Conservation (phyloP, 352 stramenopile genomes). For the Phytophthora macrochlamydospora region DNA sequence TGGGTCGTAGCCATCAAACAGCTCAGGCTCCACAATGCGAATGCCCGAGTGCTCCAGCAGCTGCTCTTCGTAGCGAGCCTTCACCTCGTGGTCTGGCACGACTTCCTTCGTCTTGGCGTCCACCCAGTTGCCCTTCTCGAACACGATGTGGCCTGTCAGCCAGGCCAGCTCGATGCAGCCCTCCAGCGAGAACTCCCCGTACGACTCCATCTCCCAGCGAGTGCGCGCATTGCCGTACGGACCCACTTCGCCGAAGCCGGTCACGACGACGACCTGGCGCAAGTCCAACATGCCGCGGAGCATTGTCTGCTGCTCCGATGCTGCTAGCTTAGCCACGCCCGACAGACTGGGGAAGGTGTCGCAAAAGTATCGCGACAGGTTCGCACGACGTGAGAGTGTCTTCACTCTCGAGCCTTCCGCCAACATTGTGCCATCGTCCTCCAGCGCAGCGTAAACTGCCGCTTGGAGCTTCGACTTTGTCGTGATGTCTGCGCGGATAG, state of each 20-base stretch:
- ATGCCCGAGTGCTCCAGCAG: constrained; percentile 83
- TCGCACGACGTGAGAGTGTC: constrained; percentile 53
- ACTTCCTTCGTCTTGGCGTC: constrained; percentile 84
- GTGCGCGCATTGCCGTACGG: constrained; percentile 89
- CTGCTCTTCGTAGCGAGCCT: constrained; percentile 81
- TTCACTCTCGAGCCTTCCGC: constrained; percentile 17
- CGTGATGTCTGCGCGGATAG: constrained; percentile 60
- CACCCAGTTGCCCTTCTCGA: constrained; percentile 85
- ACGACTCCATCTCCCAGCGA: constrained; percentile 92
- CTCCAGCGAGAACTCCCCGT: constrained; percentile 89
- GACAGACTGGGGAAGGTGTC: constrained; percentile 69
- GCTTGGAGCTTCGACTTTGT: constrained; percentile 63
- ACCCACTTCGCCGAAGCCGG: constrained; percentile 86
- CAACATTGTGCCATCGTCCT: constrained; percentile 46
- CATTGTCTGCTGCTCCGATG: constrained; percentile 42
- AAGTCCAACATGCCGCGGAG: constrained; percentile 83
- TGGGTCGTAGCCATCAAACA: constrained; percentile 91
- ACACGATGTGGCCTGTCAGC: constrained; percentile 83
- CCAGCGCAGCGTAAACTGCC: constrained; percentile 37
- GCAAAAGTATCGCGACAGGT: constrained; percentile 80
- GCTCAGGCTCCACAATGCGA: constrained; percentile 83
- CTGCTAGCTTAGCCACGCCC: constrained; percentile 37
- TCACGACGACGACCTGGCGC: constrained; percentile 84
- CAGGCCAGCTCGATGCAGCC: constrained; percentile 89
- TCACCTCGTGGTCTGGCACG: constrained; percentile 78